These are phyloP conservation scores for Gossypium arboreum DNA, from an alignment of 345 rosid species.

Conservation along the genomic window DNA sequence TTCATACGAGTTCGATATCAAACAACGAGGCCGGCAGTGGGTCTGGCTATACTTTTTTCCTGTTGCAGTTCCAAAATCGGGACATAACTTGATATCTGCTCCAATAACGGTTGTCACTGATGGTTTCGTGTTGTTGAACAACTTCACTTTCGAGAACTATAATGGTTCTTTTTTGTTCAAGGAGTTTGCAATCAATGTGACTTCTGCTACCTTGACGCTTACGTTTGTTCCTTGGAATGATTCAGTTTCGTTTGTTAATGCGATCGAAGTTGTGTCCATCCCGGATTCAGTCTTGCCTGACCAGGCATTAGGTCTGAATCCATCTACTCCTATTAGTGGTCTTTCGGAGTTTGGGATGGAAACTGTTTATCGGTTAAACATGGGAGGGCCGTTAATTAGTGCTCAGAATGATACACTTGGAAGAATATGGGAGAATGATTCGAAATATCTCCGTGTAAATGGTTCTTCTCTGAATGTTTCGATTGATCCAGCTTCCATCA, in stretches of 20 bases:
- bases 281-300: slow-evolving; percentile 69
- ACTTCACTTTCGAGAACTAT: slow-evolving; percentile 67
- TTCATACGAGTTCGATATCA: slow-evolving; percentile 66
- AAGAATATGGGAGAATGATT: slow-evolving; percentile 88
- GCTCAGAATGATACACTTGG: slow-evolving; percentile 85
- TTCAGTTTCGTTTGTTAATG: slow-evolving; percentile 81
- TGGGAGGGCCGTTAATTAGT: slow-evolving; percentile 88
- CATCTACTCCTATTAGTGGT: slow-evolving; percentile 52
- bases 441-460: slow-evolving; percentile 67
- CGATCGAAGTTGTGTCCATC: slow-evolving; percentile 80
- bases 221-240: slow-evolving; percentile 66
- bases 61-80: slow-evolving; percentile 35
- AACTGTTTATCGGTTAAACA: slow-evolving; percentile 79
- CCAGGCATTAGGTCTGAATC: slow-evolving; percentile 60
- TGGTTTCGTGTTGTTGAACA: slow-evolving; percentile 75
- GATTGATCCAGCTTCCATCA: slow-evolving; percentile 56
- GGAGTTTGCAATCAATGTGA: slow-evolving; percentile 84
- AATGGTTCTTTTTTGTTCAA: slow-evolving; percentile 62
- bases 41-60: slow-evolving; percentile 90
- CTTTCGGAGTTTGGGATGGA: slow-evolving; percentile 67
- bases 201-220: slow-evolving; percentile 56
- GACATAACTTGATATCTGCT: slow-evolving; percentile 54
- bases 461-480: slow-evolving; percentile 73
- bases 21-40: slow-evolving; percentile 81
- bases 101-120: slow-evolving; percentile 63